Conservation (phyloP, 2,329 filamentous ascomycete genomes). For the Tolypocladium album region DNA sequence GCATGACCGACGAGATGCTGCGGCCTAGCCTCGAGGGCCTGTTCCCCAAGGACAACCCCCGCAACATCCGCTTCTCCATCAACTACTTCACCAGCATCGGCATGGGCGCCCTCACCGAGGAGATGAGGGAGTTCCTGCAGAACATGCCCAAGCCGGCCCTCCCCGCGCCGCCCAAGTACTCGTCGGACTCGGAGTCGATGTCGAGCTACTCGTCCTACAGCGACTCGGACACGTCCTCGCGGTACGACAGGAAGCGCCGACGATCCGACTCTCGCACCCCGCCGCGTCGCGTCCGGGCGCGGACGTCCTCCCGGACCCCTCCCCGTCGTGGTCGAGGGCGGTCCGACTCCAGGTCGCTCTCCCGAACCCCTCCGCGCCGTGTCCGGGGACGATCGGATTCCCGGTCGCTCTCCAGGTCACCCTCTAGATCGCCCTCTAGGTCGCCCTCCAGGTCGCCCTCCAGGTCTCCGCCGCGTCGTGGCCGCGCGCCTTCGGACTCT, state of each 20-base stretch:
- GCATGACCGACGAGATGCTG: slow-evolving; percentile 68
- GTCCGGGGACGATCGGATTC: background rate
- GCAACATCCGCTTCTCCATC: slow-evolving; percentile 92
- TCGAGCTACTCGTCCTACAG: slow-evolving; percentile 71
- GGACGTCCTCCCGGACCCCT: background rate
- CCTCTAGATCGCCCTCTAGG: background rate
- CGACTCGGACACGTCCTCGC: background rate
- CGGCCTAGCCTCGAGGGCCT: slow-evolving; percentile 71
- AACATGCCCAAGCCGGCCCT: slow-evolving; percentile 79
- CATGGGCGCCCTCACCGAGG: slow-evolving; percentile 88
- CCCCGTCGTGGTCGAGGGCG: background rate
- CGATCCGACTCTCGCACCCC: background rate
- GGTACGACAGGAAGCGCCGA: background rate
- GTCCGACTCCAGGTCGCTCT: background rate
- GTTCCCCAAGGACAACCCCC: slow-evolving; percentile 80
- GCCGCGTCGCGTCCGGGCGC: background rate
- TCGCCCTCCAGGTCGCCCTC: too few species aligned
- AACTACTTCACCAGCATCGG: slow-evolving; percentile 99
- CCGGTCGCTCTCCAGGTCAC: background rate
- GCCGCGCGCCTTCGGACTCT: background rate
- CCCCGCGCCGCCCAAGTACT: slow-evolving; percentile 52
- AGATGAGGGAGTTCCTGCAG: slow-evolving; percentile 84
- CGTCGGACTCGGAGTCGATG: slow-evolving; percentile 60
- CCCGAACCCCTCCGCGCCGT: background rate
- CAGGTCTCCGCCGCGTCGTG: background rate